A percentile compares a stretch with the other conserved stretches of the same genome.
Conservation (phyloP, 2,329 filamentous ascomycete species). For the Sclerotinia minor region DNA sequence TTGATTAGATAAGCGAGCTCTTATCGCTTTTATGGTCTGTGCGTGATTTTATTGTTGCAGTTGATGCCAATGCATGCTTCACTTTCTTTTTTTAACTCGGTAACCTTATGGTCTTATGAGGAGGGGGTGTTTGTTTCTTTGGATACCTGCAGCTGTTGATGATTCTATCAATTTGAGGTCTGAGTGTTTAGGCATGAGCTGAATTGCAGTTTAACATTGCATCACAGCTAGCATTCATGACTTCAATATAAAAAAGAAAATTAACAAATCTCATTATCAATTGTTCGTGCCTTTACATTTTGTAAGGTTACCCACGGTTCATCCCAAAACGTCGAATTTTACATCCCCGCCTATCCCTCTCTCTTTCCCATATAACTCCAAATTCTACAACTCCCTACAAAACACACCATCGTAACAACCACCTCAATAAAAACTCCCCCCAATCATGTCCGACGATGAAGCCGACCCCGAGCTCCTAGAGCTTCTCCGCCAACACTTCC, state of each 20-base stretch:
- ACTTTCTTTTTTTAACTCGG: not conserved
- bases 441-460: constrained; percentile 84
- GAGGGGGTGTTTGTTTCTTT: not conserved
- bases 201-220: not conserved
- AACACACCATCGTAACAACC: not conserved
- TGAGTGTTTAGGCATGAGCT: not conserved
- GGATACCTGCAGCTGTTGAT: not conserved
- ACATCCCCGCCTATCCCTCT: constrained; percentile 4
- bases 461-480: constrained; percentile 84
- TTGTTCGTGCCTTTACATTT: not conserved
- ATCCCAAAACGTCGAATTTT: constrained; percentile 2
- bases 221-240: not conserved
- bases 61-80: not conserved
- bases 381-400: not conserved
- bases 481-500: constrained; percentile 77
- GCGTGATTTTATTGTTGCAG: not conserved
- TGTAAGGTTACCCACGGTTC: not conserved
- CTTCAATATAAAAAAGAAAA: constrained; percentile 2
- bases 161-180: not conserved
- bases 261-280: not conserved
- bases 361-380: not conserved
- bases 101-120: not conserved
- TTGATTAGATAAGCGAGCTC: constrained; percentile 15
- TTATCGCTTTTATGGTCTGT: constrained; percentile 1
- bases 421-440: not conserved